Evolutionary conservation across 306 rosid species (phyloP).

Genomic region (Potentilla sterilis): DNA sequence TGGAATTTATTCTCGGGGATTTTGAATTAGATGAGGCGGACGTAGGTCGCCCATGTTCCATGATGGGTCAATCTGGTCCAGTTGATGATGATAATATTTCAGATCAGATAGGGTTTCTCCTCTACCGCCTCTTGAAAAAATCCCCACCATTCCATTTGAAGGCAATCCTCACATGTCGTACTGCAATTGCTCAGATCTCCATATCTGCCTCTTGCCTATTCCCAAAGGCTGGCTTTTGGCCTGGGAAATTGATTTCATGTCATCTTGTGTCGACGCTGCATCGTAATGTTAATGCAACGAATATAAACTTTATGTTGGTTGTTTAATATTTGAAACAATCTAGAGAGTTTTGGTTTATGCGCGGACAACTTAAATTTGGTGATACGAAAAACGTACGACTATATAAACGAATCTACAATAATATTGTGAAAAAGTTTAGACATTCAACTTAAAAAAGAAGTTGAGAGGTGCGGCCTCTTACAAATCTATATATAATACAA

Average conservation of each 20-base stretch:
- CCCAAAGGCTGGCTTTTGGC: constrained; percentile 13
- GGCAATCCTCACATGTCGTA: constrained; percentile 22
- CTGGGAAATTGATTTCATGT: constrained; percentile 12
- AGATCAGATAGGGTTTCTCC: neutral
- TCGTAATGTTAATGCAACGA: neutral
- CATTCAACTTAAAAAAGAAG: neutral
- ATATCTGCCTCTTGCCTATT: constrained; percentile 16
- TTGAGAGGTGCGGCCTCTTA: neutral
- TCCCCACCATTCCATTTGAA: constrained; percentile 5
- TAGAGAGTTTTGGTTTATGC: neutral
- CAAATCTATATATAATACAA: no score
- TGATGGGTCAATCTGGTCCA: constrained; percentile 19
- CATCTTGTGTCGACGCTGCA: constrained; percentile 7
- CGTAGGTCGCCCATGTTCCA: constrained; percentile 31
- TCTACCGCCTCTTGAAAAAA: constrained; percentile 19
- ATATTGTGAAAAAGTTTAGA: no score
- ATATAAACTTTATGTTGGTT: neutral
- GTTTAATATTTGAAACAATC: neutral
- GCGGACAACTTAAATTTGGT: neutral
- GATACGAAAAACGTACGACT: neutral
- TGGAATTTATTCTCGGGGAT: neutral
- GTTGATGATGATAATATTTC: neutral
- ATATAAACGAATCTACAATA: neutral
- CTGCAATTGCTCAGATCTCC: constrained; percentile 26
- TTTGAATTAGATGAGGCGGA: constrained; percentile 30